Conservation (phyloP, 805 yeast genomes). For the Myxozyma kluyveri region DNA sequence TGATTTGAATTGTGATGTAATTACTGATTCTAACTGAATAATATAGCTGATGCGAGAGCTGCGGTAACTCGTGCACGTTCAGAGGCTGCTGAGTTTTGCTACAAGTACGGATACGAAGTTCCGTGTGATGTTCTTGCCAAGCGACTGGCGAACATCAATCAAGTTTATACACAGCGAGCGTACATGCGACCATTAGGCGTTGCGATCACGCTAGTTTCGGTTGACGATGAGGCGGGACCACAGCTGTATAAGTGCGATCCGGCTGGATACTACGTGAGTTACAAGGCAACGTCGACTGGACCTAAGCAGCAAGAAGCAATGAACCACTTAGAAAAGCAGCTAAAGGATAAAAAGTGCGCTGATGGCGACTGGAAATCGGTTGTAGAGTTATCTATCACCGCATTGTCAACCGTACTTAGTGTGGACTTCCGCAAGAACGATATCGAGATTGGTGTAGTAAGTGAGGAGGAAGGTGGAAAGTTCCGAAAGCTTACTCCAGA, state of each 20-base stretch:
- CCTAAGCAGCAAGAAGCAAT: constrained; percentile 96
- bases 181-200: constrained; percentile 98
- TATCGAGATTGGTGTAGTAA: constrained; percentile 82
- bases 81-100: constrained; percentile 95
- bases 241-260: constrained; percentile 91
- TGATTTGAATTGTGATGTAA: background rate
- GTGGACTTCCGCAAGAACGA: constrained; percentile 94
- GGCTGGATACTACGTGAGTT: constrained; percentile 91
- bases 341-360: constrained; percentile 66
- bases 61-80: constrained; percentile 85
- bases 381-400: constrained; percentile 84
- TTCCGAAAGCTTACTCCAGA: constrained; percentile 75
- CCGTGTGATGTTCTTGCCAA: constrained; percentile 71
- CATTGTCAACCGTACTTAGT: constrained; percentile 80
- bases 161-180: constrained; percentile 94
- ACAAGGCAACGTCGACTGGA: constrained; percentile 90
- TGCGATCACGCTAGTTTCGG: constrained; percentile 79
- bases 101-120: constrained; percentile 94
- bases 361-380: constrained; percentile 85
- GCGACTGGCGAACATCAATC: constrained; percentile 93
- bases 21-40: background rate
- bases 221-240: constrained; percentile 89
- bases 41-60: constrained; percentile 81
- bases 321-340: constrained; percentile 84
- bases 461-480: constrained; percentile 45